Evolutionary conservation across 225 moss, liverwort and hornwort genomes (phyloP), one percentile per base, ranked within the genome.

Genomic region (Bryoerythrophyllum caledonicum): DNA sequence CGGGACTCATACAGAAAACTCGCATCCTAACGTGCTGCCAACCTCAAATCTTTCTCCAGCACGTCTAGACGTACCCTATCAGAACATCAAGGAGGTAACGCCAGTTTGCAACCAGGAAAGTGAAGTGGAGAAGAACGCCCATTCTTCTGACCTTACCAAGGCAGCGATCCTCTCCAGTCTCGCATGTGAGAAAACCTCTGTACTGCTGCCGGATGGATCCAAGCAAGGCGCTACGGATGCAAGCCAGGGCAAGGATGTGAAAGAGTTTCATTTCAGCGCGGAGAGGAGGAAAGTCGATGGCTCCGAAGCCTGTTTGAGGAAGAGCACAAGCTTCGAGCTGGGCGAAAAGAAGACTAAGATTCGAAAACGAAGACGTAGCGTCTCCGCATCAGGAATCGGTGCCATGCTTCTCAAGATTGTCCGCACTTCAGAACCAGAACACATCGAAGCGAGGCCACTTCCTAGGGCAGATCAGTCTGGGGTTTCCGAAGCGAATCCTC

Each of bases 321-420:
- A 80, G 76, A 76, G 79, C 65, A 54, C 67, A 15, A 80, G 80
- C 71, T 82, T 85, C 19, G 76, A 82, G 74, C 43, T 66, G 72
- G 80, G 71, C 57, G 74, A 84, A 63, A 84, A 70, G 66, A 71
- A 60, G 63, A 59, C 67, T 48, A 75, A 67, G 30, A 62, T 81
- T 61, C 81, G 78, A 15, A 84, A 84, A 62, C 61, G 84, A 61
- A 78, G 84, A 41, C 84, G 84, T 26, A 84, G 81, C 46, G 78
- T 74, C 60, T 84, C 84, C 67, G 84, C 84, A 60, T 84, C 84
- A 38, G 84, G 81, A 17, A 78, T 84, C 78, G 74, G 84, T 51
- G 81, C 74, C 74, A 84, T 81, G 74, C 71, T 84, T 32, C 78
- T 81, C 23, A 81, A 84, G 81, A 78, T 78, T 63, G 81, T 84